phyloP scores from a whole-genome alignment of 768 basidiomycete genomes.

The Leucocoprinus sp. region DNA sequence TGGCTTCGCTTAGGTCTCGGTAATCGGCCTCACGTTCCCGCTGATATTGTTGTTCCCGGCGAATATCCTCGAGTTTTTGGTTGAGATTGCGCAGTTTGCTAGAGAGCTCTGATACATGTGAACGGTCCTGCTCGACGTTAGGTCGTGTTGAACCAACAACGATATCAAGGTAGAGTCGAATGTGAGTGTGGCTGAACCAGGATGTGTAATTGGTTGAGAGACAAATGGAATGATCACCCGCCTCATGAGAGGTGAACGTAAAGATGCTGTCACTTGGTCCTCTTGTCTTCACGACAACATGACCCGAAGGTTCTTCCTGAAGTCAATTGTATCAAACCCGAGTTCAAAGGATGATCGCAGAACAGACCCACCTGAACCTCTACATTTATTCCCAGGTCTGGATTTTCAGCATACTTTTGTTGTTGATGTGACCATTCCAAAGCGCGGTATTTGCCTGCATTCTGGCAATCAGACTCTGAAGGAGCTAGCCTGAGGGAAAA shows the following conservation, averaged over 20 bases:
- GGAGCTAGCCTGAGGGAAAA: neutral
- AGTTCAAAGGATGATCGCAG: neutral
- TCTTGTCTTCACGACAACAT: conserved; percentile 80
- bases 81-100: conserved; percentile 87
- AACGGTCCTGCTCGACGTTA: conserved; percentile 81
- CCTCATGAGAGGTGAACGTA: conserved; percentile 95
- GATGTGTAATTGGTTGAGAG: conserved; percentile 88
- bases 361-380: conserved; percentile 63
- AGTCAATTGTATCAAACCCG: neutral
- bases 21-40: conserved; percentile 91
- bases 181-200: conserved; percentile 82
- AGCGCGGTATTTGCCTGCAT: conserved; percentile 82
- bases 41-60: conserved; percentile 96
- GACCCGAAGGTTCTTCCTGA: conserved; percentile 81
- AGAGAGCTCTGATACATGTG: conserved; percentile 76
- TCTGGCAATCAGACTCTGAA: neutral
- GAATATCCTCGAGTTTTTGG: conserved; percentile 84
- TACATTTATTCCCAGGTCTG: conserved; percentile 80
- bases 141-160: conserved; percentile 83
- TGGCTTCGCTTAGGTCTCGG: conserved; percentile 79
- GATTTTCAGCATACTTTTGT: conserved; percentile 62
- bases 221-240: conserved; percentile 97
- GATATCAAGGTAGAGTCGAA: conserved; percentile 91
- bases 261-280: conserved; percentile 88
- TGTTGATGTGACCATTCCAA: conserved; percentile 79